Evolutionary conservation across 306 rosid species (phyloP), one percentile per base, ranked within the genome.

Genomic region (Prunus davidiana): DNA sequence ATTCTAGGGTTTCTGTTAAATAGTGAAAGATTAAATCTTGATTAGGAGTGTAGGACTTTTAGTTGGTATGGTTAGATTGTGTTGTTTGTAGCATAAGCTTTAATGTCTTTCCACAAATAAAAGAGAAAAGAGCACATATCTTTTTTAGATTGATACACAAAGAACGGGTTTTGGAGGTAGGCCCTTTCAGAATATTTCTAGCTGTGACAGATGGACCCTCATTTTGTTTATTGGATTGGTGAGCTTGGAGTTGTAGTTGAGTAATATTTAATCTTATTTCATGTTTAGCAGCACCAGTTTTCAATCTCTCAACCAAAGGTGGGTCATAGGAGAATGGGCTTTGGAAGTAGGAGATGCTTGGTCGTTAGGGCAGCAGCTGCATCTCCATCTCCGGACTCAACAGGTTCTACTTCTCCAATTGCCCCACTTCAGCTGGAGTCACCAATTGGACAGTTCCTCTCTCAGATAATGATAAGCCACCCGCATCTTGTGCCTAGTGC

Each of bases 401-500:
- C 82, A 58, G 89, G 71, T 46, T 80, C 89, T 14, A 66, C 30
- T 64, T 63, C 82, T 28, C 88, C 86, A 47, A 83, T 96, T 71
- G 99, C 97, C 69, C 99, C 99, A 2, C 90, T 96, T 82, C 87
- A 78, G 88, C 77, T 96, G 75, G 98, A 92, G 77, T 96, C 99
- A 52, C 98, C 99, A 14, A 69, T 92, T 19, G 99, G 99, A 7
- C 98, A 86, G 89, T 91, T 96, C 75, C 85, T 96, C 71, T 85
- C 97, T 75, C 88, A 92, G 84, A 92, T 92, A 60, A 78, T 96
- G 85, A 65, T 75, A 27, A 83, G 89, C 80, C 99, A 96, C 84
- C 99, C 98, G 0, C 99, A 96, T 77, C 99, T 96, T 30, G 84
- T 96, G 49, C 99, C 98, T 69, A 97, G 97, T 72, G 98, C 98